phyloP scores from a whole-genome alignment of 768 basidiomycete genomes.

The Filobasidium wieringae region DNA sequence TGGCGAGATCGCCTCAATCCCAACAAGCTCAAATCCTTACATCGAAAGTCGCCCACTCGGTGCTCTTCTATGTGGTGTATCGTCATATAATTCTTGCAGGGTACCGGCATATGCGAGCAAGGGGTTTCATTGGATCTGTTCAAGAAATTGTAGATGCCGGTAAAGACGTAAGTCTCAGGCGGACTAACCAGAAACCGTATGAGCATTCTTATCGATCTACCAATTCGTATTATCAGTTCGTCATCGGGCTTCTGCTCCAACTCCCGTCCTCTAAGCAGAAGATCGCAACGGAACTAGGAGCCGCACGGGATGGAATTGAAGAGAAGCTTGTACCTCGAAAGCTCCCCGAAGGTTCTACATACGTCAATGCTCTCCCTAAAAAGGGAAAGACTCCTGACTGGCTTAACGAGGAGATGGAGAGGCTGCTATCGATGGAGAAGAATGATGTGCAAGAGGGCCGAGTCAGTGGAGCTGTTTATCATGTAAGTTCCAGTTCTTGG shows the following conservation, averaged over 20 bases:
- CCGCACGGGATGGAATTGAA: conserved; percentile 19
- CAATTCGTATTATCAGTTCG: neutral
- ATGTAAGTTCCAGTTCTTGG: conserved; percentile 21
- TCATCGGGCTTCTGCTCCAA: conserved; percentile 25
- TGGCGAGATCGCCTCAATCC: too few relatives aligned
- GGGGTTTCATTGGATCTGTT: conserved; percentile 19
- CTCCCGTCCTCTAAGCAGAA: conserved; percentile 28
- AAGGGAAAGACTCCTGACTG: conserved; percentile 28
- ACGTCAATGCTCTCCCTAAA: conserved; percentile 21
- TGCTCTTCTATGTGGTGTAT: conserved; percentile 21
- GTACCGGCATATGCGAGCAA: conserved; percentile 29
- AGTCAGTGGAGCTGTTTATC: conserved; percentile 37
- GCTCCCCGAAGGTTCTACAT: conserved; percentile 22
- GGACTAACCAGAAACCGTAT: too few relatives aligned
- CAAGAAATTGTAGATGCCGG: neutral
- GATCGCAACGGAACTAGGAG: conserved; percentile 24
- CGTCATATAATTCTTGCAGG: conserved; percentile 17
- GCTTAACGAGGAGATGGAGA: conserved; percentile 30
- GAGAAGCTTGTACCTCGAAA: conserved; percentile 25
- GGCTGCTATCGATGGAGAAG: conserved; percentile 29
- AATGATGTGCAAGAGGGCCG: conserved; percentile 28
- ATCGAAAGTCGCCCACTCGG: conserved; percentile 14
- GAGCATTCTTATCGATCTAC: too few relatives aligned
- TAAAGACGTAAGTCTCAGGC: neutral
- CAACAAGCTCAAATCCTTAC: too few relatives aligned